These are phyloP conservation scores for Termitomyces sp. DNA, from an alignment of 768 basidiomycete species.

Conservation along the genomic window DNA sequence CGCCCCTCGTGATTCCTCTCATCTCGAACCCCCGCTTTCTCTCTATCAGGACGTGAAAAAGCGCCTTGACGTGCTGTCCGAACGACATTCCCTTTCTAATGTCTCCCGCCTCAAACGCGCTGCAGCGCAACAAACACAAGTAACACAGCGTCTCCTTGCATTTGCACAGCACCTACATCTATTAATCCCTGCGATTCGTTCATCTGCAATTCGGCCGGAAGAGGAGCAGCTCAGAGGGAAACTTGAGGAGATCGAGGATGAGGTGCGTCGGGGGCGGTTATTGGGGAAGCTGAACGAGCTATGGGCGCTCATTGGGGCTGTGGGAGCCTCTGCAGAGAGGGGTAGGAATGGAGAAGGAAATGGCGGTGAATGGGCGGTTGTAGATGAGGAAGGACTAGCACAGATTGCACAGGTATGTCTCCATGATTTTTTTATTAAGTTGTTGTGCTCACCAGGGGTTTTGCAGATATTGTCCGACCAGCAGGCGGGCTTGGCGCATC, in stretches of 20 bases:
- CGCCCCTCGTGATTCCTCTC: background rate
- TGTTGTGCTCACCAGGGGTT: background rate
- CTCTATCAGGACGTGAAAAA: slow-evolving; percentile 52
- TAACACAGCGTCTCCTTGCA: slow-evolving; percentile 62
- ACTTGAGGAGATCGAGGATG: slow-evolving; percentile 72
- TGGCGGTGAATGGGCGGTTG: slow-evolving; percentile 69
- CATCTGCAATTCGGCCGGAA: slow-evolving; percentile 69
- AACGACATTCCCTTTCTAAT: slow-evolving; percentile 62
- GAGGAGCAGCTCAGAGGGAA: slow-evolving; percentile 70
- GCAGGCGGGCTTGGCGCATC: slow-evolving; percentile 73
- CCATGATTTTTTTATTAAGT: background rate
- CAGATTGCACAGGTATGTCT: slow-evolving; percentile 63
- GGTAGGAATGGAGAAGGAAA: slow-evolving; percentile 36
- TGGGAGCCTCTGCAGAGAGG: slow-evolving; percentile 55
- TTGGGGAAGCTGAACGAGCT: slow-evolving; percentile 75
- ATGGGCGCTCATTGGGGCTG: slow-evolving; percentile 78
- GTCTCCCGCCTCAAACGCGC: slow-evolving; percentile 62
- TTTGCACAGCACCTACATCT: slow-evolving; percentile 75
- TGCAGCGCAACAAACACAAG: slow-evolving; percentile 56
- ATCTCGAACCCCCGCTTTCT: slow-evolving; percentile 3
- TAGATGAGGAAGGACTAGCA: slow-evolving; percentile 77
- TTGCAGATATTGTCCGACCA: slow-evolving; percentile 67
- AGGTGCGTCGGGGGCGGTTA: slow-evolving; percentile 58
- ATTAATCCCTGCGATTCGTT: slow-evolving; percentile 70
- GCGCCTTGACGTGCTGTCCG: slow-evolving; percentile 53